Percentiles rank a stretch among this genome's conserved stretches.
Evolutionary conservation across 108 stramenopile species (phyloP).

Genomic region (Discostella pseudostelligera): DNA sequence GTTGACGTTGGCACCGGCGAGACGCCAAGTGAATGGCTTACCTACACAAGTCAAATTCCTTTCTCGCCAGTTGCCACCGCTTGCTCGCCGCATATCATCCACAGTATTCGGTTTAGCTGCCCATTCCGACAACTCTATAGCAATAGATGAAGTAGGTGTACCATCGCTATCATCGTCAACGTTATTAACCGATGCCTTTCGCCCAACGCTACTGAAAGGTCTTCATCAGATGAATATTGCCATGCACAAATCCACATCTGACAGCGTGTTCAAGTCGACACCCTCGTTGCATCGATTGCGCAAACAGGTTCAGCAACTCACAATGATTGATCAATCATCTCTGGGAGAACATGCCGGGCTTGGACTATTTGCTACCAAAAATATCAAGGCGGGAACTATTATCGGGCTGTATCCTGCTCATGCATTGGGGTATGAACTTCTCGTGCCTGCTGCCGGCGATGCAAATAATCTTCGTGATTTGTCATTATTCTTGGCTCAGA

Average conservation of each 20-base stretch:
- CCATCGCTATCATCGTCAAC: not conserved
- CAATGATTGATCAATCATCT: slow-evolving; percentile 20
- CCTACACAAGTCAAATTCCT: not conserved
- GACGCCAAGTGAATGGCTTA: not conserved
- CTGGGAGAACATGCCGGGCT: slow-evolving; percentile 42
- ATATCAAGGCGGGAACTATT: too few relatives aligned
- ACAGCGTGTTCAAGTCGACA: slow-evolving; percentile 19
- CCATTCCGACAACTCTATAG: too few relatives aligned
- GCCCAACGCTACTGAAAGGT: slow-evolving; percentile 15
- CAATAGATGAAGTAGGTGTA: not conserved
- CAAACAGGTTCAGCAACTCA: slow-evolving; percentile 25
- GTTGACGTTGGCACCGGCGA: too few relatives aligned
- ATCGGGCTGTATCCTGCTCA: too few relatives aligned
- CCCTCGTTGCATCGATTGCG: slow-evolving; percentile 31
- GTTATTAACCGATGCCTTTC: slow-evolving; percentile 9
- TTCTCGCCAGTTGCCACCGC: not conserved
- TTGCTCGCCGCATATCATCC: not conserved
- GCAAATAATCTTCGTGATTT: too few relatives aligned
- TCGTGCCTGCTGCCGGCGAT: too few relatives aligned
- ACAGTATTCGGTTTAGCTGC: not conserved
- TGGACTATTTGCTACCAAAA: slow-evolving; percentile 58
- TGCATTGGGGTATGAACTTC: too few relatives aligned
- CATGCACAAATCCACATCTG: slow-evolving; percentile 30
- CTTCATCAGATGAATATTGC: slow-evolving; percentile 16
- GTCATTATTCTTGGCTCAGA: too few relatives aligned